Base-by-base conservation (phyloP, 2,329 filamentous ascomycete genomes). In the Phaeoacremonium minimum region DNA sequence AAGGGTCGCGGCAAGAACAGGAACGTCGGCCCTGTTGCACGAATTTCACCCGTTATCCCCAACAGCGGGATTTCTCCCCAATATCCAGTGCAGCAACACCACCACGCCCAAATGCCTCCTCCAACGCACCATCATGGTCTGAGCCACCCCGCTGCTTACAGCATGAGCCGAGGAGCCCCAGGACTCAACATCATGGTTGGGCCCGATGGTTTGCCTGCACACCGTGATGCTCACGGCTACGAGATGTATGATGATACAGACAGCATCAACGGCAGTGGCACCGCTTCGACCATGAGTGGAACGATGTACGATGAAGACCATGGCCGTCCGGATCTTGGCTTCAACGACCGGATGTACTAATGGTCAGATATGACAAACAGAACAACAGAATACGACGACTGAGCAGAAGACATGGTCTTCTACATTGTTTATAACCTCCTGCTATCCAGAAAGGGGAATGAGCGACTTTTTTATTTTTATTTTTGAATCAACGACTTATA, bases 1-100 rank as follows among this genome's bases (percentile, higher is more conserved):
- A 97, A 96, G 63, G 93, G 93, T 9, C 81, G 93, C 31, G 93
- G 93, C 30, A 93, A 91, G 56, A 86, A 90, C 49, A 74, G 87
- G 38, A 80, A 80, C 40, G 83, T 89, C 36, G 57, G 56, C 31
- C 46, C 47, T 15, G 32, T 29, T 31, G 31, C 44, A 13, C 30
- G 40, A 33, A 48, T 37, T 38, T 42, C 42, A 31, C 49, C 46
- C 18, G 47, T 50, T 14, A 55, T 48, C 34, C 43, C 43, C 15
- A 61, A 56, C 47, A 45, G 37, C 8, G 46, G 46, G 26, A 37
- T 46, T 15, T 41, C 49, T 26, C 51, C 55, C 9, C 53, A 48
- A 28, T n/a, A n/a, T n/a, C n/a, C n/a, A n/a, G n/a, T n/a, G n/a
- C n/a, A n/a, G n/a, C 49, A 49, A 30, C 38, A 47, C 28, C 36